Conservation (phyloP, 2,329 filamentous ascomycete species). For the Fusarium incarnatum region DNA sequence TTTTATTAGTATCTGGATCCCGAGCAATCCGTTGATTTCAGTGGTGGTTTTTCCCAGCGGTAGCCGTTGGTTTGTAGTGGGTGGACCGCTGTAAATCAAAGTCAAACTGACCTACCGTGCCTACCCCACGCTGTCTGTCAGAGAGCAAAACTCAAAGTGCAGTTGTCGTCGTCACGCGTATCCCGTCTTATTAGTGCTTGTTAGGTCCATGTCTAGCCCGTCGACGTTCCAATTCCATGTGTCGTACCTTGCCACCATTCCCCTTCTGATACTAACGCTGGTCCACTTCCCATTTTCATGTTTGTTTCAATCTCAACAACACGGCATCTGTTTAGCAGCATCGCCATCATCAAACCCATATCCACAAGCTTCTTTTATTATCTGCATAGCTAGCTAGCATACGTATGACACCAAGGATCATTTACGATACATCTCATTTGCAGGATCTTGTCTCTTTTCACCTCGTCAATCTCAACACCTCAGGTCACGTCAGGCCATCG, state of each 20-base stretch:
- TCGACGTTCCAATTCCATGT: not conserved
- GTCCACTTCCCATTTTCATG: constrained; percentile 34
- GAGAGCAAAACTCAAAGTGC: constrained; percentile 9
- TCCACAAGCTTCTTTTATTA: constrained; percentile 26
- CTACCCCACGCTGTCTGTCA: constrained; percentile 25
- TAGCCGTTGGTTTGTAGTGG: constrained; percentile 29
- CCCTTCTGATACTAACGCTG: constrained; percentile 28
- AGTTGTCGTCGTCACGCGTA: not conserved
- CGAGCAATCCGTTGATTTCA: constrained; percentile 24
- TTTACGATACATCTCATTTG: not conserved
- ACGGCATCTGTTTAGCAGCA: constrained; percentile 11
- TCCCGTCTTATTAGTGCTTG: not conserved
- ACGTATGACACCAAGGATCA: not conserved
- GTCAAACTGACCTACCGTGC: not conserved
- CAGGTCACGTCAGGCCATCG: constrained; percentile 27
- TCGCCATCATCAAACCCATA: constrained; percentile 10
- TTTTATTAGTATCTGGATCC: constrained; percentile 25
- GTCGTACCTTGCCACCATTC: constrained; percentile 23
- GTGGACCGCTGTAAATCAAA: constrained; percentile 15
- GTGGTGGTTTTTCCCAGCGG: constrained; percentile 15
- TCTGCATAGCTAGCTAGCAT: not conserved
- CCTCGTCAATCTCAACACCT: constrained; percentile 5
- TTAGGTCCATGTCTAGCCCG: no score
- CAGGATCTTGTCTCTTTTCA: constrained; percentile 3
- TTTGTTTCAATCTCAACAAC: constrained; percentile 40